Conservation (phyloP, 495 filamentous ascomycete species). For the Neurospora terricola region DNA sequence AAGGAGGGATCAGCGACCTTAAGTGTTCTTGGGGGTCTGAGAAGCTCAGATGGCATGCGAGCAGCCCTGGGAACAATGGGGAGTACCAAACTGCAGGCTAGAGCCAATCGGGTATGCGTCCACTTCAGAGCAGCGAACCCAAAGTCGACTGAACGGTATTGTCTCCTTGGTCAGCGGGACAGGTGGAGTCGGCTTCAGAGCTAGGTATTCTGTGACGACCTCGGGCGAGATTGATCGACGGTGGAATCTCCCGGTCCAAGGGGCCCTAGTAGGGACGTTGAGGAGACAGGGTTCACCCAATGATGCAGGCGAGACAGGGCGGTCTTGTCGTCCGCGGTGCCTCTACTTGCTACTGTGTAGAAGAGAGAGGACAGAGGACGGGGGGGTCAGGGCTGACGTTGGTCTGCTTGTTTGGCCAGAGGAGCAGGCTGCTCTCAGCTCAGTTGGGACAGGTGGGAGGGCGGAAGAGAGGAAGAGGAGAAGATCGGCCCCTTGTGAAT, state of each 20-base stretch:
- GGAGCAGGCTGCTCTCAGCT: slow-evolving; percentile 7
- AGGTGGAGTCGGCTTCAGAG: slow-evolving; percentile 29
- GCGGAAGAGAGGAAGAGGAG: slow-evolving; percentile 2
- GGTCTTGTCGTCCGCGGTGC: slow-evolving; percentile 1
- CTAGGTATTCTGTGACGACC: slow-evolving; percentile 34
- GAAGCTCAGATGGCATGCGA: slow-evolving; percentile 27
- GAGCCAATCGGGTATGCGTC: slow-evolving; percentile 31
- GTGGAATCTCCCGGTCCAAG: slow-evolving; percentile 29
- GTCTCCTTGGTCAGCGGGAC: slow-evolving; percentile 33
- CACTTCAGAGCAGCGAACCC: slow-evolving; percentile 7
- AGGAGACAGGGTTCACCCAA: slow-evolving; percentile 23
- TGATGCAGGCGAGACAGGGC: slow-evolving; percentile 12
- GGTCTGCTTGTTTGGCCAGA: slow-evolving; percentile 1
- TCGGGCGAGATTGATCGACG: slow-evolving; percentile 36
- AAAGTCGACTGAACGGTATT: slow-evolving; percentile 34
- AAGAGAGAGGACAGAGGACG: slow-evolving; percentile 1
- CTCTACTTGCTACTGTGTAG: neutral
- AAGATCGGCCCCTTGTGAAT: neutral
- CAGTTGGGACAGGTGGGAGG: slow-evolving; percentile 3
- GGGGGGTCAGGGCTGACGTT: slow-evolving; percentile 23
- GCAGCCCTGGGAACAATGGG: slow-evolving; percentile 17
- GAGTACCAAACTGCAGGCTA: slow-evolving; percentile 14
- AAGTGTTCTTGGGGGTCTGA: slow-evolving; percentile 47
- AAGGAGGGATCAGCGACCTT: slow-evolving; percentile 71
- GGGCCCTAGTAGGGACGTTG: slow-evolving; percentile 15